Conservation (phyloP, 768 basidiomycete species). For the Russula emetica region DNA sequence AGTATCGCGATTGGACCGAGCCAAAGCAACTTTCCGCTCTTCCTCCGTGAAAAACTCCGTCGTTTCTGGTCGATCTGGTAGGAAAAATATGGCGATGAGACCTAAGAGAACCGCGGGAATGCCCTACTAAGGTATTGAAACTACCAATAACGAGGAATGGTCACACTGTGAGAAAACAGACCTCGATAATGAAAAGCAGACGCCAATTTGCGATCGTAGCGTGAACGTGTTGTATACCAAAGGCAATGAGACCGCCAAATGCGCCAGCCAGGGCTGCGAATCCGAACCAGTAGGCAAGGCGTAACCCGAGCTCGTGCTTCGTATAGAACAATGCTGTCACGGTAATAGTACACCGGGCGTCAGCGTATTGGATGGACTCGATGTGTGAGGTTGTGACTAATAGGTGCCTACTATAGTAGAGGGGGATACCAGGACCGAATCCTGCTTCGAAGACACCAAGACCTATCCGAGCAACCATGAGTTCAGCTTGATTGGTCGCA, state of each 20-base stretch:
- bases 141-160: not conserved
- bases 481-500: conserved; percentile 54
- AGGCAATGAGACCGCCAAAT: conserved; percentile 81
- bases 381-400: conserved; percentile 30
- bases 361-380: not conserved
- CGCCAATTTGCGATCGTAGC: conserved; percentile 51
- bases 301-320: conserved; percentile 64
- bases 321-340: conserved; percentile 81
- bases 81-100: conserved; percentile 47
- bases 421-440: conserved; percentile 71
- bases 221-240: conserved; percentile 64
- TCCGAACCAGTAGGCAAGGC: conserved; percentile 79
- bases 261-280: conserved; percentile 83
- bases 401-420: conserved; percentile 59
- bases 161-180: conserved; percentile 30
- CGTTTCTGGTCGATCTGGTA: conserved; percentile 71
- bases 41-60: conserved; percentile 51
- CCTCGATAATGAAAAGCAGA: conserved; percentile 72
- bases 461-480: conserved; percentile 54
- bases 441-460: conserved; percentile 77
- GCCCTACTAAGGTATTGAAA: conserved; percentile 43
- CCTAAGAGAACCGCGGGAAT: conserved; percentile 64
- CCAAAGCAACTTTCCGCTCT: conserved; percentile 57
- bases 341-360: not conserved
- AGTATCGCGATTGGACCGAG: conserved; percentile 61